A percentile compares a stretch with the other conserved stretches of the same genome.
Conservation (phyloP, 1,284 basidiomycete genomes). For the Ganoderma meredithae region DNA sequence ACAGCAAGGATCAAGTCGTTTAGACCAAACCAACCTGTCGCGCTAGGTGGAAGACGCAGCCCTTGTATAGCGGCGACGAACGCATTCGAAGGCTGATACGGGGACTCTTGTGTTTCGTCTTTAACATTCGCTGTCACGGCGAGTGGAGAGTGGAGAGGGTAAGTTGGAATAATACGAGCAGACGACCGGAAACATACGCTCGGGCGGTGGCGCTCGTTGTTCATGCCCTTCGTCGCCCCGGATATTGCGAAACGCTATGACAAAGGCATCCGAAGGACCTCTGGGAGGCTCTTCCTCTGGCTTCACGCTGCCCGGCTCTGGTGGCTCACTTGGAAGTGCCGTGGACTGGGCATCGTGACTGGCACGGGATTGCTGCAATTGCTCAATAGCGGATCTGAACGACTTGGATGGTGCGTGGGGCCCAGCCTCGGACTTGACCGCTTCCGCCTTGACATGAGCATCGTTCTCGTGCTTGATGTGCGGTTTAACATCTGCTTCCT, state of each 20-base stretch:
- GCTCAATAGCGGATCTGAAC: conserved; percentile 22
- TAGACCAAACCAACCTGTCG: not conserved
- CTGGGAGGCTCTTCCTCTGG: conserved; percentile 9
- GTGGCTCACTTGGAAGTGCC: conserved; percentile 1
- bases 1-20: too few relatives aligned
- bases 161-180: not conserved
- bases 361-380: conserved; percentile 13
- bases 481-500: conserved; percentile 1
- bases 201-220: not conserved
- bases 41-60: not conserved
- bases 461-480: conserved; percentile 21
- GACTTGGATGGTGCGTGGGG: conserved; percentile 20
- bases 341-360: not conserved
- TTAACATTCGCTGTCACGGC: not conserved
- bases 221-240: not conserved
- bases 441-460: conserved; percentile 13
- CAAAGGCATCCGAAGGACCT: conserved; percentile 10
- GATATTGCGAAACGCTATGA: conserved; percentile 6
- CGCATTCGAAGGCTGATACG: conserved; percentile 5
- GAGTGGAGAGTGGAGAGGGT: not conserved
- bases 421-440: conserved; percentile 19
- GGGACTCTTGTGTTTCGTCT: not conserved
- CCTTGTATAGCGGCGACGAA: not conserved
- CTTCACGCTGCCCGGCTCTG: not conserved
- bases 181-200: not conserved